These are phyloP conservation scores for Didymella pinodella DNA, from an alignment of 2,329 filamentous ascomycete genomes.

Conservation along the genomic window DNA sequence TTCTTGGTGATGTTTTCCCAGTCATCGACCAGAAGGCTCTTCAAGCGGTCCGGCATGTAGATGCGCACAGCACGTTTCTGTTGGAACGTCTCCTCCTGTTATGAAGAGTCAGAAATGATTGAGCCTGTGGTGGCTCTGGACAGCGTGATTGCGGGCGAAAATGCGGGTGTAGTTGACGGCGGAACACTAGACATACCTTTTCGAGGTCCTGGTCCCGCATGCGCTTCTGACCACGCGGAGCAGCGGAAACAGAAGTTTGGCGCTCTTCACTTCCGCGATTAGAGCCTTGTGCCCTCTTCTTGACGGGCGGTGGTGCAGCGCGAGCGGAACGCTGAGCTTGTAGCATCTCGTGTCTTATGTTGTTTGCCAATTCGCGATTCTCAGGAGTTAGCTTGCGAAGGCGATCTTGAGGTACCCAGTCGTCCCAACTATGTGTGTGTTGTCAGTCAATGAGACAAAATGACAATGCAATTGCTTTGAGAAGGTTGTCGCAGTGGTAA, in stretches of 20 bases:
- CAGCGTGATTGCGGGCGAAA: too few relatives aligned
- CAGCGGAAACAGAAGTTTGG: slow-evolving; percentile 64
- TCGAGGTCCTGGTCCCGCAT: slow-evolving; percentile 84
- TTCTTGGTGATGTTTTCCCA: slow-evolving; percentile 99
- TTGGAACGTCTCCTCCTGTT: slow-evolving; percentile 87
- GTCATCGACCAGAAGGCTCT: slow-evolving; percentile 93
- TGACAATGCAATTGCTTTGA: not conserved
- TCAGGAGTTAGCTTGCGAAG: slow-evolving; percentile 94
- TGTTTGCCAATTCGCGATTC: slow-evolving; percentile 85
- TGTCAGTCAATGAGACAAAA: slow-evolving; percentile 26
- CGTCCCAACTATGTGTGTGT: slow-evolving; percentile 76
- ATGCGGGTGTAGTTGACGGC: not conserved
- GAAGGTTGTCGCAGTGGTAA: not conserved
- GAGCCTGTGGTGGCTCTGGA: not conserved
- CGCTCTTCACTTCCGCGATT: slow-evolving; percentile 81
- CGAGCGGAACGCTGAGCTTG: slow-evolving; percentile 60
- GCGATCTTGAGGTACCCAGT: slow-evolving; percentile 94
- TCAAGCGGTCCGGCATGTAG: slow-evolving; percentile 85
- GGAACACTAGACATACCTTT: slow-evolving; percentile 62
- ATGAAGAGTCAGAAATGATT: slow-evolving; percentile 16
- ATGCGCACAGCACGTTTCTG: slow-evolving; percentile 85
- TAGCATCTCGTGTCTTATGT: slow-evolving; percentile 74
- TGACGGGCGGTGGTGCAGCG: slow-evolving; percentile 55
- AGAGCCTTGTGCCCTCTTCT: slow-evolving; percentile 67
- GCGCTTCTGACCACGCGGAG: slow-evolving; percentile 73